Evolutionary conservation across 2,329 filamentous ascomycete genomes (phyloP).

Genomic region (Calonectria leucothoes): DNA sequence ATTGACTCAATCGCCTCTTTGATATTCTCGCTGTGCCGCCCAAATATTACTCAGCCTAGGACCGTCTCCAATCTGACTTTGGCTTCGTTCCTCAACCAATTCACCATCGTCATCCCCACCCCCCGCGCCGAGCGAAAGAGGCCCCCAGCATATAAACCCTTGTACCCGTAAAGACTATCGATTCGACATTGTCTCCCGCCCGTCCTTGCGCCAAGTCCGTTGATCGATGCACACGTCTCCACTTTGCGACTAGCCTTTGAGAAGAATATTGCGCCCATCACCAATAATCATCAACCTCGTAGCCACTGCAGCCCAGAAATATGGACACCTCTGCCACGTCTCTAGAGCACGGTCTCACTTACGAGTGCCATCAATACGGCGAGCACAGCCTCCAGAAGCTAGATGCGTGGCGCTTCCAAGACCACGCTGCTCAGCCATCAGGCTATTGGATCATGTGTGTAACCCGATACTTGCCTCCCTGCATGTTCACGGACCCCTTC

Average conservation of each 20-base stretch:
- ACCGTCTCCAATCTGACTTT: neutral
- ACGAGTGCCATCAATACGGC: slow-evolving; percentile 52
- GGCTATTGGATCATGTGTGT: slow-evolving; percentile 53
- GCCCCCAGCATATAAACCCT: slow-evolving; percentile 8
- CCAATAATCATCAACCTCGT: slow-evolving; percentile 23
- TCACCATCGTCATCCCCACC: neutral
- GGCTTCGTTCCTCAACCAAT: neutral
- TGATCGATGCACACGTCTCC: slow-evolving; percentile 14
- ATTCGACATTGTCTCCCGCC: neutral
- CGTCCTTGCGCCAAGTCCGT: neutral
- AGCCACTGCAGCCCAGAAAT: slow-evolving; percentile 16
- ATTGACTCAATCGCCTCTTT: neutral
- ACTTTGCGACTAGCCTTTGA: neutral
- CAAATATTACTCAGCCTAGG: neutral
- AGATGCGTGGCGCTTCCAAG: slow-evolving; percentile 55
- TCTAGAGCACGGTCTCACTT: slow-evolving; percentile 38
- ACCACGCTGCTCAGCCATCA: slow-evolving; percentile 27
- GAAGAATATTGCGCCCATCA: slow-evolving; percentile 10
- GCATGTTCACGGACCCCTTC: neutral
- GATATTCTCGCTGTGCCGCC: neutral
- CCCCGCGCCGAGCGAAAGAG: neutral
- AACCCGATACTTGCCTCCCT: slow-evolving; percentile 2
- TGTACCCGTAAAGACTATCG: slow-evolving; percentile 2
- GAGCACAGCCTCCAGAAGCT: slow-evolving; percentile 57
- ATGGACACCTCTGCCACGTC: slow-evolving; percentile 36